Conservation (phyloP, 106 monocot species). For the Triglochin maritima region DNA sequence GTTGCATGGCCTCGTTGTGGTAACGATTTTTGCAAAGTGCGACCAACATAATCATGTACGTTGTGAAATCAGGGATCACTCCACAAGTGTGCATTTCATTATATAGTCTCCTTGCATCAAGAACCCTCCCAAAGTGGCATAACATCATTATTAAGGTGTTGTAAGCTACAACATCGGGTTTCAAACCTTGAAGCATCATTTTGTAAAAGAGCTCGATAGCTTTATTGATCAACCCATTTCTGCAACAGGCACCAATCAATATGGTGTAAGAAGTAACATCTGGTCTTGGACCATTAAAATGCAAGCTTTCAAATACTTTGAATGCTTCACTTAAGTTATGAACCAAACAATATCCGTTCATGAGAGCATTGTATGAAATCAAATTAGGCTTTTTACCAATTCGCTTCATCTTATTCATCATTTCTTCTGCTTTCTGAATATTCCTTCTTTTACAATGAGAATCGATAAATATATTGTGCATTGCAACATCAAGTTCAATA, state of each 20-base stretch:
- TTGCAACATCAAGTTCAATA: slow-evolving; percentile 6
- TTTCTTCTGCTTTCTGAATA: slow-evolving; percentile 6
- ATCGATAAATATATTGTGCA: slow-evolving; percentile 15
- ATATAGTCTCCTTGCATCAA: slow-evolving; percentile 7
- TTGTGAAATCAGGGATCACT: slow-evolving; percentile 1
- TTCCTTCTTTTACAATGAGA: slow-evolving; percentile 20
- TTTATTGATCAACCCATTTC: not conserved
- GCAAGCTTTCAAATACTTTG: slow-evolving; percentile 2
- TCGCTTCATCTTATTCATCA: slow-evolving; percentile 13
- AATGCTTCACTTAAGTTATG: slow-evolving; percentile 1
- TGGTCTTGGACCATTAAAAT: not conserved
- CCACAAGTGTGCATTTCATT: slow-evolving; percentile 6
- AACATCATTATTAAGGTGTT: slow-evolving; percentile 1
- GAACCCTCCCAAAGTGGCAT: slow-evolving; percentile 6
- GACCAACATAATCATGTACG: slow-evolving; percentile 9
- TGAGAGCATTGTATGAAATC: slow-evolving; percentile 16
- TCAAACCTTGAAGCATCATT: slow-evolving; percentile 5
- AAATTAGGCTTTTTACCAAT: slow-evolving; percentile 6
- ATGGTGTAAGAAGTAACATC: slow-evolving; percentile 12
- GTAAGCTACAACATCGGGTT: slow-evolving; percentile 1
- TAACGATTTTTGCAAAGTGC: slow-evolving; percentile 6
- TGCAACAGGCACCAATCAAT: slow-evolving; percentile 11
- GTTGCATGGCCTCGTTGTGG: slow-evolving; percentile 11
- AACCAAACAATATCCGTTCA: slow-evolving; percentile 17
- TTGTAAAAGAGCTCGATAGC: slow-evolving; percentile 6